Conservation (phyloP, 75 land plant genomes). For the Azolla pinnata region DNA sequence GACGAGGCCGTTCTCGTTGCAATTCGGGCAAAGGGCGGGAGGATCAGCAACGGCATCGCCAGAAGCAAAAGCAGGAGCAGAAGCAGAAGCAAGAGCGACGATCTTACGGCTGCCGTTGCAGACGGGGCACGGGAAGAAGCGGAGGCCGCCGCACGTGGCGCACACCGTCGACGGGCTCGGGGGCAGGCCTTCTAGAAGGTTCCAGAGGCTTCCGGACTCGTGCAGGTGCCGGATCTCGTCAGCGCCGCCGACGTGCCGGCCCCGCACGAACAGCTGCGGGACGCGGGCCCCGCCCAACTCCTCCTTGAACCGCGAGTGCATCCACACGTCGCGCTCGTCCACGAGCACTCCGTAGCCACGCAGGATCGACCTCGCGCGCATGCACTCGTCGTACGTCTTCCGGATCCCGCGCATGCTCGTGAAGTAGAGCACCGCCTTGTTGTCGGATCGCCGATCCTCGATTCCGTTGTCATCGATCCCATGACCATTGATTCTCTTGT, state of each 20-base stretch:
- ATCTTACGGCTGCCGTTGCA: slow-evolving; percentile 38
- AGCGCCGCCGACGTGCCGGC: slow-evolving; percentile 30
- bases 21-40: slow-evolving; percentile 12
- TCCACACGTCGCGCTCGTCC: slow-evolving; percentile 36
- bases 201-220: slow-evolving; percentile 19
- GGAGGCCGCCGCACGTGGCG: slow-evolving; percentile 25
- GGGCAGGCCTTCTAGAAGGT: slow-evolving; percentile 22
- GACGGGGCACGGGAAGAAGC: slow-evolving; percentile 25
- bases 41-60: slow-evolving; percentile 8
- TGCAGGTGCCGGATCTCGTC: slow-evolving; percentile 22
- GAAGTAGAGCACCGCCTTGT: slow-evolving; percentile 32
- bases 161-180: slow-evolving; percentile 6
- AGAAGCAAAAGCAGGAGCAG: background rate
- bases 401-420: slow-evolving; percentile 35
- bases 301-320: slow-evolving; percentile 25
- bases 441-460: too few species aligned
- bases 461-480: too few species aligned
- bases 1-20: slow-evolving; percentile 32
- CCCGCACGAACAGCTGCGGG: slow-evolving; percentile 31
- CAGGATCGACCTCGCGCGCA: slow-evolving; percentile 19
- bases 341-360: slow-evolving; percentile 13
- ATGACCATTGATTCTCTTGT: too few species aligned
- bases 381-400: slow-evolving; percentile 28
- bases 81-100: background rate
- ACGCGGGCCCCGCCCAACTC: slow-evolving; percentile 11